These are phyloP conservation scores for Oenanthe sinensis DNA, from an alignment of 129 eudicot species.

Conservation along the genomic window DNA sequence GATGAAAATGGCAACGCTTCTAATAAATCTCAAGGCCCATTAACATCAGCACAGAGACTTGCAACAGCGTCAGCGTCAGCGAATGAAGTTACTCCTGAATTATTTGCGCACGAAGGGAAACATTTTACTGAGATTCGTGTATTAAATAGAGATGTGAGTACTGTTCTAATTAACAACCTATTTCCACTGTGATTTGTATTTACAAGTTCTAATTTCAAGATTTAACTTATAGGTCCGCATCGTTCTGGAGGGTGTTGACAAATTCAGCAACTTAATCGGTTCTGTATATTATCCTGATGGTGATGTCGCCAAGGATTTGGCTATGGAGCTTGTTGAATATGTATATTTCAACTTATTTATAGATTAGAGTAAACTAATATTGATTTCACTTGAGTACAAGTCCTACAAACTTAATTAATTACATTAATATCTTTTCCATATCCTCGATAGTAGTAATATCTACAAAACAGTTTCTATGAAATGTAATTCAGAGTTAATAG, in stretches of 20 bases:
- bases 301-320: constrained; percentile 68
- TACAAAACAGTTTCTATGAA: not conserved
- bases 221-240: constrained; percentile 65
- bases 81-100: constrained; percentile 75
- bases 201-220: not conserved
- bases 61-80: constrained; percentile 46
- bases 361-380: not conserved
- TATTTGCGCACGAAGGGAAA: constrained; percentile 84
- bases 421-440: not conserved
- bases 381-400: not conserved
- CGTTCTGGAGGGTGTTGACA: constrained; percentile 85
- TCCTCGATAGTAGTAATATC: not conserved
- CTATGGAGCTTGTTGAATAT: constrained; percentile 77
- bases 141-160: constrained; percentile 81
- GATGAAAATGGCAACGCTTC: constrained; percentile 58
- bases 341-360: constrained; percentile 23
- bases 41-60: constrained; percentile 80
- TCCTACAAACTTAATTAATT: not conserved
- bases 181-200: not conserved
- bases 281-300: constrained; percentile 85
- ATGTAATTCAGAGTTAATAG: not conserved
- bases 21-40: constrained; percentile 49
- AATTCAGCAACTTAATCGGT: constrained; percentile 72
- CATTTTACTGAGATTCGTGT: constrained; percentile 90
- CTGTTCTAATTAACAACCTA: not conserved